phyloP scores from a whole-genome alignment of 768 basidiomycete species.

The Tricholoma sp. region DNA sequence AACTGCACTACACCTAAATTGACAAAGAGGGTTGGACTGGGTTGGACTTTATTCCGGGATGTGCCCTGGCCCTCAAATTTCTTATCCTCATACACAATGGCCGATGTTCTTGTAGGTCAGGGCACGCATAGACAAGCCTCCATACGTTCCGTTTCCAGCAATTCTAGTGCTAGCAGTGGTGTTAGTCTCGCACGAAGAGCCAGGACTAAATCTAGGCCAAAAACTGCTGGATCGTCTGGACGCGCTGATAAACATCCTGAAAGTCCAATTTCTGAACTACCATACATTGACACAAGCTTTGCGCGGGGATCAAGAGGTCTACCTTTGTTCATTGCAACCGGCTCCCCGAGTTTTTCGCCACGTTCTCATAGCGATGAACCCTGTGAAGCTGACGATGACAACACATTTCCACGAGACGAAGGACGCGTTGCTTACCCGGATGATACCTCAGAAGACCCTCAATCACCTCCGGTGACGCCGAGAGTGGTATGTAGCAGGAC shows the following conservation, averaged over 20 bases:
- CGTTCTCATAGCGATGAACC: constrained; percentile 17
- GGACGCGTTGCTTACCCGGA: constrained; percentile 1
- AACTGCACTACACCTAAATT: constrained; percentile 4
- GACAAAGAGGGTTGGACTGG: constrained; percentile 2
- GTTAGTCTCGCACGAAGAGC: constrained; percentile 49
- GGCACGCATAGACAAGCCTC: constrained; percentile 30
- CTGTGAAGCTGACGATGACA: neutral
- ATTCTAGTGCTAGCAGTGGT: constrained; percentile 44
- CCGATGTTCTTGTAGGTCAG: constrained; percentile 11
- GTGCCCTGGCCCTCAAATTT: constrained; percentile 9
- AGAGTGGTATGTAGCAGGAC: constrained; percentile 31
- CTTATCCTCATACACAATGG: constrained; percentile 23
- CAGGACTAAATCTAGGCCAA: constrained; percentile 50
- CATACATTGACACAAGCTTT: constrained; percentile 24
- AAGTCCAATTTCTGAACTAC: constrained; percentile 25
- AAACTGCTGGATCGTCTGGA: constrained; percentile 28
- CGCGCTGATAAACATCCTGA: constrained; percentile 19
- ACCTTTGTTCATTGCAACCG: constrained; percentile 8
- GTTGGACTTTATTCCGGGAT: constrained; percentile 5
- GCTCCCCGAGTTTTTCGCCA: constrained; percentile 12
- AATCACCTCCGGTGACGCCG: constrained; percentile 15
- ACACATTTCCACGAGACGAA: neutral
- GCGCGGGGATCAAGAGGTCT: constrained; percentile 17
- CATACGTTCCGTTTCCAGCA: constrained; percentile 45
- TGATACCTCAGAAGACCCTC: constrained; percentile 2